Evolutionary conservation across 2,329 filamentous ascomycete species (phyloP).

Genomic region (Alternaria sp.): DNA sequence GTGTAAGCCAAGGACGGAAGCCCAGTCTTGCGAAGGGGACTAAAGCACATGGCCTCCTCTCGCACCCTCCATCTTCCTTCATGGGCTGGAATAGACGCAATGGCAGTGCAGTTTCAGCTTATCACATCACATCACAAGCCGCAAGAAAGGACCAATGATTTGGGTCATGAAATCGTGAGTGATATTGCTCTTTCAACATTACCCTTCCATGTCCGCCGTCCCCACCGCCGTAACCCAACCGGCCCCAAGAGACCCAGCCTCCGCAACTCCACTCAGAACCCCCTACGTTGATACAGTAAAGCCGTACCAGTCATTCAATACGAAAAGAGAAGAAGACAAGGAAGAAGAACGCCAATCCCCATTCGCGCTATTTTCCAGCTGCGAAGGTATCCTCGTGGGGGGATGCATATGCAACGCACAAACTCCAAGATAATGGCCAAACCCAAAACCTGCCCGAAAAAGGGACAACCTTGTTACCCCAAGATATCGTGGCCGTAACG

Average conservation of each 20-base stretch:
- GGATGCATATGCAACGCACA: slow-evolving; percentile 36
- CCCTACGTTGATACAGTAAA: slow-evolving; percentile 3
- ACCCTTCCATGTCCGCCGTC: neutral
- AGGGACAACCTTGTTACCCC: slow-evolving; percentile 3
- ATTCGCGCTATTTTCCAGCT: slow-evolving; percentile 35
- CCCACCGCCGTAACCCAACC: neutral
- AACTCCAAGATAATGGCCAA: slow-evolving; percentile 20
- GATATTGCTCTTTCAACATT: slow-evolving; percentile 17
- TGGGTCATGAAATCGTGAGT: slow-evolving; percentile 29
- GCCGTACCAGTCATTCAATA: slow-evolving; percentile 8
- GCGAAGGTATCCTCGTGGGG: slow-evolving; percentile 38
- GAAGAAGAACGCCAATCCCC: slow-evolving; percentile 35
- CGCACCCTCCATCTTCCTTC: neutral
- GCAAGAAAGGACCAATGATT: neutral
- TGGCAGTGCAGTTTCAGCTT: neutral
- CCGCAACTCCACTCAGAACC: neutral
- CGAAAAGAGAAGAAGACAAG: slow-evolving; percentile 13
- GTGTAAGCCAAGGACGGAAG: neutral
- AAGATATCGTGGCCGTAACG: slow-evolving; percentile 18
- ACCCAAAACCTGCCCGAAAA: slow-evolving; percentile 7
- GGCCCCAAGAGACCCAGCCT: neutral
- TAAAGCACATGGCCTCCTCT: neutral
- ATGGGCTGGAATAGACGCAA: neutral
- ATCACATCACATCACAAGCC: neutral
- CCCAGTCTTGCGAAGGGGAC: neutral